Base-by-base conservation (phyloP, 169 alveolate species). In the Plasmodium vivax region DNA sequence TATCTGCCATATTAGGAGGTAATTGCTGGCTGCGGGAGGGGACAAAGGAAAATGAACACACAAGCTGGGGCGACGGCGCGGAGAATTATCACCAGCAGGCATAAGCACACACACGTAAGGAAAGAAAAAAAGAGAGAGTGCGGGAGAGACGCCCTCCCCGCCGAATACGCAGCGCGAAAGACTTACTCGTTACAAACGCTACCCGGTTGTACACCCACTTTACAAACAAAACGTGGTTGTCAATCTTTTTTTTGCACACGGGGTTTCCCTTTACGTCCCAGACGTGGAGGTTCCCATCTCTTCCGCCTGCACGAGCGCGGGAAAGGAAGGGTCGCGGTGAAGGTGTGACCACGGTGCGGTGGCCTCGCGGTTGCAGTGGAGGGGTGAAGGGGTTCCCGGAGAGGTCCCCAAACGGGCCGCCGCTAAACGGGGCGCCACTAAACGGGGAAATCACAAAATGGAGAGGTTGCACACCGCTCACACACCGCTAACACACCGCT, bases 111-210 rank as follows among this genome's bases (percentile, higher is more conserved):
- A 38, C 73, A 80, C 34, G 36, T 32, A 80, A 38, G 12, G n/a
- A 80, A 30, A 23, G 3, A 16, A 80, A 38, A 38, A 80, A 38
- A 38, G 10, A 72, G 23, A 72, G n/a, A 30, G 34, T 10, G 41
- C 3, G 47, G 19, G 38, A 32, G 45, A 58, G 38, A 34, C 79
- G 5, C 34, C 8, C 54, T 32, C 27, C 54, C 43, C 34, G n/a
- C 58, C 6, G 30, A 58, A 58, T 36, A n/a, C 43, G 47, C 7
- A 32, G 12, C 23, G 41, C 34, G 73, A 41, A 36, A 16, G 71
- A 85, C 83, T 85, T 85, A 85, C 93, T 85, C 62, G 93, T 85
- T 71, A 85, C 71, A 85, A 85, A 85, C 5, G 93, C 93, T 23
- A 54, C 82, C 58, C 93, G 51, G 72, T 85, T 85, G 80, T 85